These are phyloP conservation scores for Nymphaea thermarum DNA, from an alignment of 164 flowering plant genomes.

Conservation along the genomic window DNA sequence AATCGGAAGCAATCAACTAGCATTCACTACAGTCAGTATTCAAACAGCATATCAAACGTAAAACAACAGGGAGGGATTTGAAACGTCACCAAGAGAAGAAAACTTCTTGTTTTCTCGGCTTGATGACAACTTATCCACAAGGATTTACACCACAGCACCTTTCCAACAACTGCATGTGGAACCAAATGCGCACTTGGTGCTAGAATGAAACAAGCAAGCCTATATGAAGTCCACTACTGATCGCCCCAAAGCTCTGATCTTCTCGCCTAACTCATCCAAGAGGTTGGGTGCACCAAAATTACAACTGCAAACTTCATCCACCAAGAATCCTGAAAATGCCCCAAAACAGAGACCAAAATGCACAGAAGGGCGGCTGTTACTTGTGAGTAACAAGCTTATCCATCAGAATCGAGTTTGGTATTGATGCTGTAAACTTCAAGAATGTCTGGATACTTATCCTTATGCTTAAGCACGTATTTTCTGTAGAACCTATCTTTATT, in stretches of 20 bases:
- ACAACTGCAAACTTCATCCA: not conserved
- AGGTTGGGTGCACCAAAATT: not conserved
- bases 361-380: not conserved
- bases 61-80: too few species aligned
- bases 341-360: not conserved
- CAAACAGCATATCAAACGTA: too few species aligned
- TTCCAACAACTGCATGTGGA: too few species aligned
- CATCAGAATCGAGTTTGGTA: not conserved
- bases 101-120: too few species aligned
- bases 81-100: too few species aligned
- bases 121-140: too few species aligned
- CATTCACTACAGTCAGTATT: too few species aligned
- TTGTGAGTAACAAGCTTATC: not conserved
- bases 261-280: not conserved
- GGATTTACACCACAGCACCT: too few species aligned
- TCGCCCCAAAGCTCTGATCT: not conserved
- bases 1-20: too few species aligned
- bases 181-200: too few species aligned
- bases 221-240: not conserved
- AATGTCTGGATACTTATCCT: constrained; percentile 4
- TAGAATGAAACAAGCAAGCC: not conserved
- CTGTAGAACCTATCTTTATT: constrained; percentile 1
- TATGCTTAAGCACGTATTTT: constrained; percentile 1
- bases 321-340: not conserved
- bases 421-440: not conserved